phyloP scores from a whole-genome alignment of 345 rosid genomes.

The Eucalyptus globulus region DNA sequence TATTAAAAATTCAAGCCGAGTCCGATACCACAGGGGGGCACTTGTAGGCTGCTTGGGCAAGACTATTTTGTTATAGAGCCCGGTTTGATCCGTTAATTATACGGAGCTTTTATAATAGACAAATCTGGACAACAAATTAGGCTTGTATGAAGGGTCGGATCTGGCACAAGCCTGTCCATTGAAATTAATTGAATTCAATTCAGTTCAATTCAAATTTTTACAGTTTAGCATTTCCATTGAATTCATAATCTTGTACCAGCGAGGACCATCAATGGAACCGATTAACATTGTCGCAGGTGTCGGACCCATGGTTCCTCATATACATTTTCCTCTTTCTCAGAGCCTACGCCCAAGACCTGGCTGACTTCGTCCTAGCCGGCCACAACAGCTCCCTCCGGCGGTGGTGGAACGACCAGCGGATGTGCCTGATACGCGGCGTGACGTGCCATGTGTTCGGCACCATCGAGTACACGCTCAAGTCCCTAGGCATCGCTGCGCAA shows the following conservation, averaged over 20 bases:
- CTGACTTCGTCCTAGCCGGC: neutral
- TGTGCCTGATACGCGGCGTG: constrained; percentile 13
- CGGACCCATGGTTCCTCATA: constrained; percentile 47
- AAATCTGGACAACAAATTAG: too few species aligned
- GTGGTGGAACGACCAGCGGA: constrained; percentile 33
- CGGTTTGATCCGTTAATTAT: neutral
- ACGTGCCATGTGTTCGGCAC: neutral
- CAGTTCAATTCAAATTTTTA: neutral
- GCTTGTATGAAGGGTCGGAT: neutral
- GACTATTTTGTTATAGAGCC: neutral
- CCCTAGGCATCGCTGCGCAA: constrained; percentile 25
- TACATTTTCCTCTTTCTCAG: constrained; percentile 49
- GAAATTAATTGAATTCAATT: neutral
- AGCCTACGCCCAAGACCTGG: constrained; percentile 19
- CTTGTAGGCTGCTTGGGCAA: neutral
- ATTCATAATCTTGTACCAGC: neutral
- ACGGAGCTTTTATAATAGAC: too few species aligned
- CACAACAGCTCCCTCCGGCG: neutral
- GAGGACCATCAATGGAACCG: neutral
- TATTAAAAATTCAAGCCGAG: neutral
- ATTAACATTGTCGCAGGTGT: constrained; percentile 12
- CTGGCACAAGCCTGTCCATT: neutral
- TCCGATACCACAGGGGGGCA: neutral
- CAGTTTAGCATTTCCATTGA: neutral
- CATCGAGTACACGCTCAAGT: constrained; percentile 9